Evolutionary conservation across 805 yeast genomes (phyloP).

Genomic region (Metschnikowia lunata): DNA sequence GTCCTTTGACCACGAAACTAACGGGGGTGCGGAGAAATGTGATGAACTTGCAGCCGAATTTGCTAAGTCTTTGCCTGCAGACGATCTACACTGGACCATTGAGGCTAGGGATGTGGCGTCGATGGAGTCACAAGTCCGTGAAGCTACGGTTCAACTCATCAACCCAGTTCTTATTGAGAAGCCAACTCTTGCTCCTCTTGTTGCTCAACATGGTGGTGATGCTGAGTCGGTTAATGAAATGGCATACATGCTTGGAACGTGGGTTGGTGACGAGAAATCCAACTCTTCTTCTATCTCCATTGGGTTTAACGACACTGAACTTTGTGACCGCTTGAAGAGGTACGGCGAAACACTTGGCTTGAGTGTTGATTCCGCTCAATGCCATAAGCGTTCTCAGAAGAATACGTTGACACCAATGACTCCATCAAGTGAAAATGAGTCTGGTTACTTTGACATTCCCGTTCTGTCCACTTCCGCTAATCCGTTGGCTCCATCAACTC

Average conservation of each 20-base stretch:
- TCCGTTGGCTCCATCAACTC: background rate
- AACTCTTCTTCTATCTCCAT: background rate
- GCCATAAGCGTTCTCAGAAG: background rate
- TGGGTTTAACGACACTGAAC: background rate
- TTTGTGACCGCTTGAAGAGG: conserved; percentile 1
- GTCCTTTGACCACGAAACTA: background rate
- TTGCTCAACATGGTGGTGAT: conserved; percentile 2
- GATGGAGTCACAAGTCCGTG: conserved; percentile 1
- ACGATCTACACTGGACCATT: conserved; percentile 5
- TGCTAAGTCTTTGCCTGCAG: background rate
- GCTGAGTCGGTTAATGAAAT: conserved; percentile 1
- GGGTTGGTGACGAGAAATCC: conserved; percentile 1
- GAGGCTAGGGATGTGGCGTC: conserved; percentile 5
- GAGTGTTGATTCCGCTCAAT: background rate
- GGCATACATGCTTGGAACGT: conserved; percentile 6
- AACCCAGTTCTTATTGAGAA: conserved; percentile 7
- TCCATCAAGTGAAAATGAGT: background rate
- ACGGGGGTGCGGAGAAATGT: background rate
- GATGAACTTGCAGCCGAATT: background rate
- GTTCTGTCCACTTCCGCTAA: background rate
- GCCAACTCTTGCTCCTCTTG: conserved; percentile 5
- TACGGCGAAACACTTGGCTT: conserved; percentile 4
- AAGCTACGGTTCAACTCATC: conserved; percentile 6
- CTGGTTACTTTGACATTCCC: background rate
- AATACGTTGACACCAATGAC: conserved; percentile 1